Percentiles rank a stretch among this genome's conserved stretches.
phyloP scores from a whole-genome alignment of 1,139 yeast genomes.

The Protomyces arabidopsidicola region DNA sequence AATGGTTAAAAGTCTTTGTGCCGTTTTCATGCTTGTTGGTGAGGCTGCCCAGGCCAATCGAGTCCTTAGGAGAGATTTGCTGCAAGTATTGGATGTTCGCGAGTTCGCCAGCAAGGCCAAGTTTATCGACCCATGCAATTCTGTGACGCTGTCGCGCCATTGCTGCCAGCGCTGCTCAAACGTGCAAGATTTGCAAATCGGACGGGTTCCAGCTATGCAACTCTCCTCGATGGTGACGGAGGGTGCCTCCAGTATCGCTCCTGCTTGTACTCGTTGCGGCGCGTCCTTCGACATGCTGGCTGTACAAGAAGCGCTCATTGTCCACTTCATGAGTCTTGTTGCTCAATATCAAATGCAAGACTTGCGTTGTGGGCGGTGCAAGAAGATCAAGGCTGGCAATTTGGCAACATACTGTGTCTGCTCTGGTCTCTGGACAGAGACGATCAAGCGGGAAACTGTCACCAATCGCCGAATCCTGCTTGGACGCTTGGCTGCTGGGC shows the following conservation, averaged over 20 bases:
- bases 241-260: constrained; percentile 35
- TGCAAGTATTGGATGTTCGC: constrained; percentile 67
- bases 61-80: constrained; percentile 65
- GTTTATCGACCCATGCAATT: constrained; percentile 72
- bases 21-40: constrained; percentile 63
- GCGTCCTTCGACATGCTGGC: constrained; percentile 60
- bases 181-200: constrained; percentile 73
- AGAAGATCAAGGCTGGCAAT: constrained; percentile 59
- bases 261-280: constrained; percentile 69
- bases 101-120: constrained; percentile 77
- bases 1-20: constrained; percentile 69
- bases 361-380: constrained; percentile 71
- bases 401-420: constrained; percentile 76
- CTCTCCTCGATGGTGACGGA: constrained; percentile 18
- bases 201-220: constrained; percentile 53
- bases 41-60: constrained; percentile 68
- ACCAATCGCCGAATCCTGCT: background rate
- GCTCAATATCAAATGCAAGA: constrained; percentile 75
- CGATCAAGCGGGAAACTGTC: constrained; percentile 41
- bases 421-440: constrained; percentile 78
- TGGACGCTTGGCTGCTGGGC: background rate
- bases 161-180: constrained; percentile 50
- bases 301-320: constrained; percentile 73
- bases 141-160: constrained; percentile 51
- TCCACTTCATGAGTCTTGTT: constrained; percentile 53